Base-by-base conservation (phyloP, 768 basidiomycete genomes). In the Crassisporium funariophilum region DNA sequence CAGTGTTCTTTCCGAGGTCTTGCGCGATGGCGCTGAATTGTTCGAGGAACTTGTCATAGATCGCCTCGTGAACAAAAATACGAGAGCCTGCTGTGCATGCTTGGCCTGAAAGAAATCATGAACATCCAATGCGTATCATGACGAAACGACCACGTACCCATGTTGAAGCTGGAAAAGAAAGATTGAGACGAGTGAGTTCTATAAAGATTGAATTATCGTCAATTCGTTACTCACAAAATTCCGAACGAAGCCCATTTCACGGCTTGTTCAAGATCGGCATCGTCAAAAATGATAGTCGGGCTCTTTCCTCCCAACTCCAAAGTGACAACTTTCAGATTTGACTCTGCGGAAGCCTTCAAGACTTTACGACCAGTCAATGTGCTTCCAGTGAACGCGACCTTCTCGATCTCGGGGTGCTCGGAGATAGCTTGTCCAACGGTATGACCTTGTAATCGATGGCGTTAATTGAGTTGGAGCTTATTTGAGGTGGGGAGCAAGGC, bases 361-460 rank as follows among this genome's bases (percentile, higher is more conserved):
- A 91, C 75, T 54, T 77, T 79, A 36, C 87, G 79, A 3, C 90
- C 91, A 31, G 81, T 78, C 34, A 82, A 67, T 5, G 86, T 88
- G 44, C 82, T 84, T 5, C 89, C 88, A 4, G 90, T 91, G 68
- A 91, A 91, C 0, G 88, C 83, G 17, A 89, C 68, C 65, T 89
- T 90, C 41, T 80, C 74, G 51, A 91, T 84, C 7, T 66, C 65
- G 55, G 73, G 74, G 67, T 91, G 87, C 36, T 75, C 72, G 4
- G 78, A 62, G 51, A 91, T 83, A 13, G 88, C 86, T 19, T 78
- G 64, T 0, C 90, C 89, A 17, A 80, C 86, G 6, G 77, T 82
- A 23, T 67, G 53, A 3, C 72, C 69, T 67, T 29, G 47, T 25
- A 1, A 31, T 13, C 13, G n/a, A n/a, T n/a, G n/a, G n/a, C n/a